Percentiles rank a stretch among this genome's conserved stretches.
Evolutionary conservation across 2,329 filamentous ascomycete species (phyloP).

Genomic region (Diaporthe citri): DNA sequence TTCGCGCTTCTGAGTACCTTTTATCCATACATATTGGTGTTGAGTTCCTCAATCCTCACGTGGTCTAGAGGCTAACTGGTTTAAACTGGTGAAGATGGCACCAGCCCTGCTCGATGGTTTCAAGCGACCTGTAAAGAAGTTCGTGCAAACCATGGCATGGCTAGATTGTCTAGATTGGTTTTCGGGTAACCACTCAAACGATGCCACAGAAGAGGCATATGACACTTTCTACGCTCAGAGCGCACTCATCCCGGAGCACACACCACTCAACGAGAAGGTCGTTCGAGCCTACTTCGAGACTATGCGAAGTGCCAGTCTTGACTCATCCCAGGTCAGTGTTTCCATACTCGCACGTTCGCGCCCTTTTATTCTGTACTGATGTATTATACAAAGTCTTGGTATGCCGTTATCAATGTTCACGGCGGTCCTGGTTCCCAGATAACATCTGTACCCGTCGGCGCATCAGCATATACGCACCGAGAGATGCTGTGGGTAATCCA

Average conservation of each 20-base stretch:
- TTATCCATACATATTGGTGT: not conserved
- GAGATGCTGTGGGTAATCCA: slow-evolving; percentile 63
- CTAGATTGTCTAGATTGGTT: slow-evolving; percentile 30
- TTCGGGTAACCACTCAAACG: slow-evolving; percentile 24
- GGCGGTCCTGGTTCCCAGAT: slow-evolving; percentile 56
- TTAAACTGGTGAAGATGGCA: not conserved
- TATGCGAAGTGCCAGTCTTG: slow-evolving; percentile 1
- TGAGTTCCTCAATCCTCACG: not conserved
- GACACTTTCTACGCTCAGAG: slow-evolving; percentile 34
- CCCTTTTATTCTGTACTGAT: not conserved
- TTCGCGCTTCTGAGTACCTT: not conserved
- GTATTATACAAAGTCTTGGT: slow-evolving; percentile 47
- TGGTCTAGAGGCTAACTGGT: not conserved
- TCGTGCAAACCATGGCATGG: slow-evolving; percentile 30
- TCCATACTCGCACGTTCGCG: too few species aligned
- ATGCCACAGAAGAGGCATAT: slow-evolving; percentile 30
- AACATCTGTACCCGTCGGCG: slow-evolving; percentile 44
- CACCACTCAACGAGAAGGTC: slow-evolving; percentile 2
- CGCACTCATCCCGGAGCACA: slow-evolving; percentile 23
- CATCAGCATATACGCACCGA: slow-evolving; percentile 56
- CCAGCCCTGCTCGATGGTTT: slow-evolving; percentile 18
- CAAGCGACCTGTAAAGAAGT: slow-evolving; percentile 31
- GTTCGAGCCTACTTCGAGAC: slow-evolving; percentile 20
- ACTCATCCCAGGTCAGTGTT: slow-evolving; percentile 21
- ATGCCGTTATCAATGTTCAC: slow-evolving; percentile 57